Base-by-base conservation (phyloP, 495 filamentous ascomycete genomes). In the Tuber umbilicatum region DNA sequence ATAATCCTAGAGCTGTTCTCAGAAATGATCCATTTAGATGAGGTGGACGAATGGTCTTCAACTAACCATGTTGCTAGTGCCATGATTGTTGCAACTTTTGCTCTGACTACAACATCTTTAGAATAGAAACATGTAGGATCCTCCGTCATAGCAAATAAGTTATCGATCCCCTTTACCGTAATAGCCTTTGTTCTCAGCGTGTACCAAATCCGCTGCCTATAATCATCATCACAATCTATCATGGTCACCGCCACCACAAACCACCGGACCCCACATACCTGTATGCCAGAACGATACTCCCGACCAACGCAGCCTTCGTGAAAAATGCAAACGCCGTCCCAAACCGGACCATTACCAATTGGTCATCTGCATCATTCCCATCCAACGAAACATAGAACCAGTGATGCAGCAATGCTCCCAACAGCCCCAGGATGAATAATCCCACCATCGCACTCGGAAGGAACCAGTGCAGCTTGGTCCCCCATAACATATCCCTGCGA, bases 301-400 rank as follows among this genome's bases (percentile, higher is more conserved):
- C 84, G 19, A 85, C 84, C 74, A 85, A 71, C n/a, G 74, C 78
- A n/a, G 82, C 79, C 74, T 85, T 85, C 1, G 82, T 82, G 38
- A 84, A 85, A 69, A 84, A 85, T 14, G 84, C 84, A 43, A 85
- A 71, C 0, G 84, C 84, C 14, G 83, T 84, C 5, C 84, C 84
- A 64, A 81, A 79, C 31, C 84, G 74, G 69, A 83, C 70, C 81
- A 82, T 85, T 12, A 31, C 67, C 38, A 85, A 75, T 73, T 85
- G 84, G 19, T 84, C 76, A 19, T 68, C 71, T 6, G 84, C 83
- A 23, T 69, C 64, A 67, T 81, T 78, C 19, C 82, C 84, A 71
- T 85, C 68, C 45, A 85, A 70, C 42, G 73, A 78, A 12, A 38
- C 42, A 70, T 85, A 84, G 70, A 84, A 84, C n/a, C 82, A 70